phyloP scores from a whole-genome alignment of 73 alveolate genomes.

The Paramecium biaurelia region DNA sequence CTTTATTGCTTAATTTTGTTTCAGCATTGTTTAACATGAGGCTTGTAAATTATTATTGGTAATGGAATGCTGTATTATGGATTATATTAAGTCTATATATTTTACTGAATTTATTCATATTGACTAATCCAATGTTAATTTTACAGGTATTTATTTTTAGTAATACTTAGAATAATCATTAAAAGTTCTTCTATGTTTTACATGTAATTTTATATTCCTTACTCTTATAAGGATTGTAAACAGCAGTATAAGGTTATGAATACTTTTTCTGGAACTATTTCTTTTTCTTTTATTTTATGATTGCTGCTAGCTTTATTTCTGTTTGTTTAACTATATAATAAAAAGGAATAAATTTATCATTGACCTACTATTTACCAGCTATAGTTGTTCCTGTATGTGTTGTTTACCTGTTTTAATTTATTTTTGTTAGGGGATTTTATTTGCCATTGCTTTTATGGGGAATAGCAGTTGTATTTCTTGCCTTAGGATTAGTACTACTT shows the following conservation, averaged over 20 bases:
- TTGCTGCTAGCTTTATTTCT: neutral
- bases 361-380: neutral
- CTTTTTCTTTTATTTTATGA: neutral
- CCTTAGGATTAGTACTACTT: neutral
- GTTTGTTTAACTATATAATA: neutral
- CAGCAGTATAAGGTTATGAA: neutral
- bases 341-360: neutral
- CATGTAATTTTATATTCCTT: neutral
- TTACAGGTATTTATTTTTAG: neutral
- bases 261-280: neutral
- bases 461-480: neutral
- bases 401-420: neutral
- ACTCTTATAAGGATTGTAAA: neutral
- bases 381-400: neutral
- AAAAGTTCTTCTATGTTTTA: neutral
- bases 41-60: neutral
- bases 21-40: neutral
- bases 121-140: neutral
- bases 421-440: neutral
- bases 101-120: neutral
- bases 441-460: neutral
- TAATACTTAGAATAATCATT: neutral
- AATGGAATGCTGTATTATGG: neutral
- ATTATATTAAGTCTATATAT: neutral
- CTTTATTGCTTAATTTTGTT: neutral